A percentile compares a stretch with the other conserved stretches of the same genome.
phyloP scores from a whole-genome alignment of 176 grass and related monocot species.

The maize (Zea mays) region DNA sequence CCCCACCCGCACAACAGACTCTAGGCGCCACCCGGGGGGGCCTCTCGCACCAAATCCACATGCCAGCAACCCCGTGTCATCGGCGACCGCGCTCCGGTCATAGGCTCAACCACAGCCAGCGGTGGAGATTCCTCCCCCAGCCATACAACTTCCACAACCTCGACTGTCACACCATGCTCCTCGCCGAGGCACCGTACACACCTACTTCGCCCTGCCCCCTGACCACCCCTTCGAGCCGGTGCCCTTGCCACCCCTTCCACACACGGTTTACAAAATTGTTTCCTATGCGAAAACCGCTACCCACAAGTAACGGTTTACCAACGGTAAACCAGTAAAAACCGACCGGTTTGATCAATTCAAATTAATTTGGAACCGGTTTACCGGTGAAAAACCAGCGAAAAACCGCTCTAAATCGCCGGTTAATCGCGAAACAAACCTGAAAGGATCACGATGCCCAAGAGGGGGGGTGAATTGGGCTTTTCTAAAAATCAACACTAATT shows the following conservation, averaged over 20 bases:
- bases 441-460: too few species aligned
- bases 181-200: constrained; percentile 60
- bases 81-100: constrained; percentile 35
- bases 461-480: too few species aligned
- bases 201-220: constrained; percentile 70
- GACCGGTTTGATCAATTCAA: too few species aligned
- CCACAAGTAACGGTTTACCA: too few species aligned
- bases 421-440: too few species aligned
- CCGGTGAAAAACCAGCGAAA: too few species aligned
- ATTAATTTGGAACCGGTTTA: too few species aligned
- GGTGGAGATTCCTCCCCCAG: constrained; percentile 43
- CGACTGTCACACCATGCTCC: constrained; percentile 55
- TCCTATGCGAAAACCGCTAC: too few species aligned
- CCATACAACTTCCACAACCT: constrained; percentile 72
- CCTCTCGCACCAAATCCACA: constrained; percentile 15
- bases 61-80: constrained; percentile 35
- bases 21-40: constrained; percentile 32
- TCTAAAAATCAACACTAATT: too few species aligned
- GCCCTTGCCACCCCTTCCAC: constrained; percentile 15
- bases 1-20: constrained; percentile 33
- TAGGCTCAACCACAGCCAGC: neutral
- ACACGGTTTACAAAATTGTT: too few species aligned
- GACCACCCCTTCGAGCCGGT: constrained; percentile 50
- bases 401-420: too few species aligned
- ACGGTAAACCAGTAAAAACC: too few species aligned